Evolutionary conservation across 169 alveolate genomes (phyloP).

Genomic region (Eimeria sp.): DNA sequence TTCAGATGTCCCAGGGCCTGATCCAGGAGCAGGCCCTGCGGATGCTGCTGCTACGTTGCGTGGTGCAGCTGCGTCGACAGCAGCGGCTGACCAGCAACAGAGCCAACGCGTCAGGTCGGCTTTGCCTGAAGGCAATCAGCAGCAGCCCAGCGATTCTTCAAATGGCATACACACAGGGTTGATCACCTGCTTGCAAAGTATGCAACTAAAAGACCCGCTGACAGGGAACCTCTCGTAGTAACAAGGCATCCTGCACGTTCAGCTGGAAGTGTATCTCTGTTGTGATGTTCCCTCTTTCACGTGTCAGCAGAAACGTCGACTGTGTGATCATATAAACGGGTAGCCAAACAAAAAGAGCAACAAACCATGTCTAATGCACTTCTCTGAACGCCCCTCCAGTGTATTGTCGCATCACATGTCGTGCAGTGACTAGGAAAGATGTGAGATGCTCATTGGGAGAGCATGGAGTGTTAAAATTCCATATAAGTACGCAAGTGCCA

Average conservation of each 20-base stretch:
- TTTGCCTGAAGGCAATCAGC: slow-evolving; percentile 55
- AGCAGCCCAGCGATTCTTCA: neutral
- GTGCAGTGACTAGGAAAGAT: no score
- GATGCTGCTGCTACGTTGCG: slow-evolving; percentile 14
- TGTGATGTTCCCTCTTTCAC: neutral
- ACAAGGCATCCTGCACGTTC: neutral
- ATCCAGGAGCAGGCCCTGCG: neutral
- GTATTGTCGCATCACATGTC: no score
- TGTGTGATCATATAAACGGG: neutral
- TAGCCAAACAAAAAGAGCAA: neutral
- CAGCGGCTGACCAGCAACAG: slow-evolving; percentile 76
- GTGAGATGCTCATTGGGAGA: no score
- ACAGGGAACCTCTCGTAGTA: neutral
- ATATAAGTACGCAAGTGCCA: neutral
- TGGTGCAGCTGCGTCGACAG: slow-evolving; percentile 35
- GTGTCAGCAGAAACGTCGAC: neutral
- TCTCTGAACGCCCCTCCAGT: neutral
- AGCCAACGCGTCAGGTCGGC: slow-evolving; percentile 83
- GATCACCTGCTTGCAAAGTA: neutral
- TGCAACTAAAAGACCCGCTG: neutral
- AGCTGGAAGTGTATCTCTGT: neutral
- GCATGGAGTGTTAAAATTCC: neutral
- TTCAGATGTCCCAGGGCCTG: neutral
- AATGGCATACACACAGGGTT: neutral
- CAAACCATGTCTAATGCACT: neutral